phyloP scores from a whole-genome alignment of 257 asterid genomes.

The Ilex asprella region DNA sequence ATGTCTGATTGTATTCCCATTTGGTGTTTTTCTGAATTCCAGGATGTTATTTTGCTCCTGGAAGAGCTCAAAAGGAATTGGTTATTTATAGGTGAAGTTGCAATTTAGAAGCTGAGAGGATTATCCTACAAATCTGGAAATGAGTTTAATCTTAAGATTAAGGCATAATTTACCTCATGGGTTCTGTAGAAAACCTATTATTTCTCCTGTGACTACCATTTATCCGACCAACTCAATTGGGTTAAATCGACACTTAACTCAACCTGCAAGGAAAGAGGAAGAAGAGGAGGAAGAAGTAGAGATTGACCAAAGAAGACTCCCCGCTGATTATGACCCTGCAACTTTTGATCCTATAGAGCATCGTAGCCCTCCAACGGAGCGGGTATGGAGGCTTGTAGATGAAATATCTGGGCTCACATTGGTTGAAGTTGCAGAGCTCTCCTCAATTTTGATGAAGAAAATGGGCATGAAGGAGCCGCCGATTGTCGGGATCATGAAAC shows the following conservation, averaged over 20 bases:
- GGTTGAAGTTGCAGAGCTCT: slow-evolving; percentile 52
- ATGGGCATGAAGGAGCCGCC: slow-evolving; percentile 37
- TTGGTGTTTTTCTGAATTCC: neutral
- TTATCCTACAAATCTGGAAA: slow-evolving; percentile 11
- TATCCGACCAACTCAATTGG: slow-evolving; percentile 26
- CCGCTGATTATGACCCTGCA: slow-evolving; percentile 75
- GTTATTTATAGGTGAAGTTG: neutral
- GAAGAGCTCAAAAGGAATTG: neutral
- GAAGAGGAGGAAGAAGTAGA: slow-evolving; percentile 63
- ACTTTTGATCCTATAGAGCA: slow-evolving; percentile 77
- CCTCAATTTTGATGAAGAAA: slow-evolving; percentile 43
- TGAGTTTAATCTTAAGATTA: slow-evolving; percentile 56
- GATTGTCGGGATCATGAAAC: slow-evolving; percentile 43
- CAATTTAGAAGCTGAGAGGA: neutral
- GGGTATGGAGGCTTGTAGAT: slow-evolving; percentile 82
- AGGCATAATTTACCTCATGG: slow-evolving; percentile 38
- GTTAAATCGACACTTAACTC: slow-evolving; percentile 34
- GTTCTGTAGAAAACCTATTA: slow-evolving; percentile 20
- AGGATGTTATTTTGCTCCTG: neutral
- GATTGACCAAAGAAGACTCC: slow-evolving; percentile 73
- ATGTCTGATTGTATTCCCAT: neutral
- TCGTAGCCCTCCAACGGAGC: slow-evolving; percentile 71
- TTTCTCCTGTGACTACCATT: slow-evolving; percentile 14
- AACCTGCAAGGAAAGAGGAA: slow-evolving; percentile 52
- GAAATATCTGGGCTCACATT: slow-evolving; percentile 68